Evolutionary conservation across 2,329 filamentous ascomycete genomes (phyloP).

Genomic region (Sordariomycetes sp.): DNA sequence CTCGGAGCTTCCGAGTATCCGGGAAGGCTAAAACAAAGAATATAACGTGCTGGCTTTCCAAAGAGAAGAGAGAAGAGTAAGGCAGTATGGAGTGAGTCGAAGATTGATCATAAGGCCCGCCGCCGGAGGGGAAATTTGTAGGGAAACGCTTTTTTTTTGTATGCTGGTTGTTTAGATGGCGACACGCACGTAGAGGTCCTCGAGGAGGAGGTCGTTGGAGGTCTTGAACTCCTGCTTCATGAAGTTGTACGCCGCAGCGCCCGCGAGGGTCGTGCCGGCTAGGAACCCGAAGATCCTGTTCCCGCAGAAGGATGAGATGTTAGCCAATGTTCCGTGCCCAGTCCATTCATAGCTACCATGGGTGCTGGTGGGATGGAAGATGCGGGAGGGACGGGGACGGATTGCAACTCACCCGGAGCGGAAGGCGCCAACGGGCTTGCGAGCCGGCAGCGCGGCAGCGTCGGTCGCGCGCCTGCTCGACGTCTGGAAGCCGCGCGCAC

Average conservation of each 20-base stretch:
- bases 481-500: slow-evolving; percentile 30
- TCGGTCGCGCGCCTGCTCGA: slow-evolving; percentile 31
- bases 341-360: neutral
- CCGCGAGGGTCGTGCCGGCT: slow-evolving; percentile 66
- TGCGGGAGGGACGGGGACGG: slow-evolving; percentile 3
- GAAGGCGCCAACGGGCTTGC: slow-evolving; percentile 47
- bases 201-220: slow-evolving; percentile 82
- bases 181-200: slow-evolving; percentile 85
- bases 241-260: slow-evolving; percentile 79
- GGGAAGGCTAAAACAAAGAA: neutral
- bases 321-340: neutral
- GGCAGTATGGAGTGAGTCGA: neutral
- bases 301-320: neutral
- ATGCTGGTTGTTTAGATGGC: slow-evolving; percentile 19
- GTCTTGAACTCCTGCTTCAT: slow-evolving; percentile 86
- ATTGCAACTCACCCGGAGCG: slow-evolving; percentile 38
- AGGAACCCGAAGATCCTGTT: slow-evolving; percentile 82
- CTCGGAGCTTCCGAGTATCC: no score
- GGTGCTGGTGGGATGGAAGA: neutral
- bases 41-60: neutral
- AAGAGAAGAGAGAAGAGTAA: neutral
- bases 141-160: slow-evolving; percentile 7
- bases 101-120: neutral
- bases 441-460: slow-evolving; percentile 34
- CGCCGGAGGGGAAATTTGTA: neutral